Evolutionary conservation across 2,329 filamentous ascomycete genomes (phyloP), one percentile per base, ranked within the genome.

Genomic region (Alternaria brassicicola): DNA sequence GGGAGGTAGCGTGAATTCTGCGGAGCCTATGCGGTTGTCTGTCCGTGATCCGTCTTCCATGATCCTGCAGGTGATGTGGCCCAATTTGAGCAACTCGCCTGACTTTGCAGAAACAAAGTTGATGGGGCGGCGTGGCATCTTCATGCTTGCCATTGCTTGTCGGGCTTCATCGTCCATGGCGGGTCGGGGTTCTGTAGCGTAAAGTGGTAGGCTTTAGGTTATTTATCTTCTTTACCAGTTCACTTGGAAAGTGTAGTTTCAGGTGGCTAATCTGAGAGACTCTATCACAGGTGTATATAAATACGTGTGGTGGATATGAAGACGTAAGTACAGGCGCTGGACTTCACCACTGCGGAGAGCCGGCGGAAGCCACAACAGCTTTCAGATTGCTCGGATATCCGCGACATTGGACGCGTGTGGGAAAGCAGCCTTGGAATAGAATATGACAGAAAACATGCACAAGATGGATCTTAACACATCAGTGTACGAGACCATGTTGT

Each of bases 21-120:
- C 79, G 41, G 75, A 73, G 51, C 80, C 80, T 50, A 85, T 72
- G 57, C 82, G 79, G 65, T 83, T 82, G 71, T 80, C 81, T 61
- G 81, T 83, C 31, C 78, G 71, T 4, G 80, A 82, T 6, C 82
- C 82, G 64, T 84, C 82, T 75, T 84, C 82, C 73, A 84, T 78
- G 57, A 84, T 76, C 5, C 81, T 75, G 65, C 82, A 83, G 13
- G 78, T 84, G 33, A 82, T 77, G 25, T 80, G 79, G 1, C 83
- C 83, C 6, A 85, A 71, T 41, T 79, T 78, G 55, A 85, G 73
- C 10, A 80, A 78, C 59, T 85, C 84, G 50, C 82, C 82, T 17
- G 75, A 73, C 57, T 78, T 79, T 3, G 78, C 79, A 2, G 81
- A 77, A 12, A 85, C 79, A 62, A 82, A 83, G 70, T 81, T 81